These are phyloP conservation scores for Samsoniella hepiali DNA, from an alignment of 2,329 filamentous ascomycete genomes.

Conservation along the genomic window DNA sequence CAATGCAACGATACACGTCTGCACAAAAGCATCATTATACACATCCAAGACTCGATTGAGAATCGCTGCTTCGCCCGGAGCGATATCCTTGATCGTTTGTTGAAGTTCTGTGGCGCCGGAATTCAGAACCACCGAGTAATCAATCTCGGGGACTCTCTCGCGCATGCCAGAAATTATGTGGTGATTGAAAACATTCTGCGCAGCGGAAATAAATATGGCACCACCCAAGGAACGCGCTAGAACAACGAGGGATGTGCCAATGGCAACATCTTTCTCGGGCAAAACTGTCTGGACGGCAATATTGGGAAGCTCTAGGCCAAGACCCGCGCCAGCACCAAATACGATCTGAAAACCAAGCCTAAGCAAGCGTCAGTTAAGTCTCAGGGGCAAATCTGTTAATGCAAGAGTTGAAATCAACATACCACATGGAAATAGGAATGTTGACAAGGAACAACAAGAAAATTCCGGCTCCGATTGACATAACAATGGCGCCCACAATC, in stretches of 20 bases:
- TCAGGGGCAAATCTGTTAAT: too few relatives aligned
- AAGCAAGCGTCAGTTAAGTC: not conserved
- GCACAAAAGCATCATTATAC: not conserved
- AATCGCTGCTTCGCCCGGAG: not conserved
- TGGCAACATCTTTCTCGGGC: constrained; percentile 36
- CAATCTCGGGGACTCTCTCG: not conserved
- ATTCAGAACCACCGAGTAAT: not conserved
- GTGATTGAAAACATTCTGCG: constrained; percentile 42
- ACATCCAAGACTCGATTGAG: not conserved
- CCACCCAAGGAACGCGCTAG: constrained; percentile 29
- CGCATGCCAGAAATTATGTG: constrained; percentile 22
- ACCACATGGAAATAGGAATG: too few relatives aligned
- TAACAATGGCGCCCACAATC: constrained; percentile 20
- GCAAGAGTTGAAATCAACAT: too few relatives aligned
- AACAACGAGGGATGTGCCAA: constrained; percentile 33
- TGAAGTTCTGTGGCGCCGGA: not conserved
- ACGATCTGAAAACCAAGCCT: constrained; percentile 22
- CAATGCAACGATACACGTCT: not conserved
- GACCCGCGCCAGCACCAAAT: constrained; percentile 41
- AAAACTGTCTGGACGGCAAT: constrained; percentile 46
- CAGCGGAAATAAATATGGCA: constrained; percentile 42
- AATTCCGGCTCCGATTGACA: not conserved
- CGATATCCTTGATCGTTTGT: not conserved
- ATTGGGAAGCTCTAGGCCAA: constrained; percentile 41
- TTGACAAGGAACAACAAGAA: too few relatives aligned